Evolutionary conservation across 345 rosid genomes (phyloP), one percentile per base, ranked within the genome.

Genomic region (Populus euphratica): DNA sequence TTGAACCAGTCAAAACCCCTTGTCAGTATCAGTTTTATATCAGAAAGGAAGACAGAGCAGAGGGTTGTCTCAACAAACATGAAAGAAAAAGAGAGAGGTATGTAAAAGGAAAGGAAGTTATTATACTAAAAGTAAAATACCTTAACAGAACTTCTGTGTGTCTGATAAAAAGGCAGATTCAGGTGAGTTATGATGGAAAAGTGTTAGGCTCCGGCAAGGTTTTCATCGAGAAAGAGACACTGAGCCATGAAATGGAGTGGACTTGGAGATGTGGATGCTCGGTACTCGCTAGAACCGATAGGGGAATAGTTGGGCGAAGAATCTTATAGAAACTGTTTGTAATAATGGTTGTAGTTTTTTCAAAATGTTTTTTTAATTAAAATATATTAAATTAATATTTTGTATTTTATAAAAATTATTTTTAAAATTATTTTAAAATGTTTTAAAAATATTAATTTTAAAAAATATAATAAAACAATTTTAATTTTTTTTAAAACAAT

Each of bases 101-200:
- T 7, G 38, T 3, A 13, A 29, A 65, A 36, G 38, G 39, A 68
- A 41, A 25, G 1, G 13, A 67, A 67, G 43, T 21, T 67, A 7
- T 36, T 20, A 31, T n/a, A 67, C 36, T 29, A n/a, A 43, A 44
- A 74, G 56, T 38, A 74, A 29, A 16, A 35, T 68, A 76, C 78
- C 78, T 68, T 54, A 68, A 76, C 68, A 63, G 5, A 3, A 52
- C 1, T 68, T 36, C 43, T n/a, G 65, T 49, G 63, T 33, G 17
- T 52, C 49, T n/a, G 50, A n/a, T 8, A 10, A 67, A 68, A 74
- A 25, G 23, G 27, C 25, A 39, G 52, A 59, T 52, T 50, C 16
- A 36, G 25, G 35, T 23, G 72, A 52, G 25, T 8, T 50, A 11
- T 67, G 73, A 36, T 25, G 1, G 56, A 36, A 25, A 25, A 23